A percentile compares a stretch with the other conserved stretches of the same genome.
Evolutionary conservation across 768 basidiomycete species (phyloP).

Genomic region (Naganishia antarctica): DNA sequence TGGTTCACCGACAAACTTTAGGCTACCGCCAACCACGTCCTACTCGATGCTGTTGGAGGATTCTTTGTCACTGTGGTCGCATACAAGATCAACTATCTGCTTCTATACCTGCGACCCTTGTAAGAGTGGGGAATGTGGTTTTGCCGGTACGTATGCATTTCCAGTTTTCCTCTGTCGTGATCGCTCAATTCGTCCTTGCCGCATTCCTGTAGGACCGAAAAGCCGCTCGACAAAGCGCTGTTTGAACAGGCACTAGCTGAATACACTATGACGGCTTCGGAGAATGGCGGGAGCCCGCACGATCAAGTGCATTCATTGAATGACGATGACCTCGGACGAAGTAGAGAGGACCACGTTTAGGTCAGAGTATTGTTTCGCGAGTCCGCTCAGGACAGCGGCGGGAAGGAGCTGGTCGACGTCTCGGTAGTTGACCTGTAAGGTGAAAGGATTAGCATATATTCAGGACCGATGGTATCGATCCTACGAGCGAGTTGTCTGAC

Average conservation of each 20-base stretch:
- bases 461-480: too few species aligned
- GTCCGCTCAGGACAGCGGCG: too few species aligned
- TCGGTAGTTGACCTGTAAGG: too few species aligned
- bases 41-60: slow-evolving; percentile 40
- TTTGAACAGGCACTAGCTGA: slow-evolving; percentile 29
- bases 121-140: slow-evolving; percentile 43
- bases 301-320: slow-evolving; percentile 22
- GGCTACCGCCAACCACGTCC: slow-evolving; percentile 42
- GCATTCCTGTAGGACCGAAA: slow-evolving; percentile 37
- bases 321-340: slow-evolving; percentile 9
- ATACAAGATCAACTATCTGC: slow-evolving; percentile 32
- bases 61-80: slow-evolving; percentile 40
- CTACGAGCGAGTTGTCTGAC: too few species aligned
- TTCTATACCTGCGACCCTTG: slow-evolving; percentile 39
- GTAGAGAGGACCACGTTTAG: not conserved
- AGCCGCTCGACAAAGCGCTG: slow-evolving; percentile 40
- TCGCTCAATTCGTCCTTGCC: too few species aligned
- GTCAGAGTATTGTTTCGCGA: too few species aligned
- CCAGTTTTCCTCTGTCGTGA: too few species aligned
- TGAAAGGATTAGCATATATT: too few species aligned
- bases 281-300: not conserved
- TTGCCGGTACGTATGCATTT: slow-evolving; percentile 20
- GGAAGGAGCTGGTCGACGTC: too few species aligned
- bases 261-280: not conserved
- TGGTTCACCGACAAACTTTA: not conserved